Evolutionary conservation across 2,329 filamentous ascomycete species (phyloP), one percentile per base, ranked within the genome.

Genomic region (Colletotrichum coccodes): DNA sequence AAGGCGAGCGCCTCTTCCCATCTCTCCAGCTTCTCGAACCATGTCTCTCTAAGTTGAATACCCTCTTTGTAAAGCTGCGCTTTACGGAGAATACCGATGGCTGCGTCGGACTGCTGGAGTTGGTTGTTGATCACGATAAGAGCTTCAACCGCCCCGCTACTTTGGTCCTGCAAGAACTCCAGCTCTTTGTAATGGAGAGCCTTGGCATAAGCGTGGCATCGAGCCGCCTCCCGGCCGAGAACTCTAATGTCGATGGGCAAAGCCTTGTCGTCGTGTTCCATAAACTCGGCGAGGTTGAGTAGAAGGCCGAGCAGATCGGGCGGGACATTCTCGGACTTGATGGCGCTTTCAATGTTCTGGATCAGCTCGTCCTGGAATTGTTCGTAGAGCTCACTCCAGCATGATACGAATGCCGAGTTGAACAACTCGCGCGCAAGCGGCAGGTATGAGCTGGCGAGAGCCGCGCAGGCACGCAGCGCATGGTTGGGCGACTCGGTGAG

Each of bases 91-190:
- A 99, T 99, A 80, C 96, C 96, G 74, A 99, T 98, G 47, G 96
- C 97, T 36, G 96, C 97, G 81, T 99, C 96, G 8, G 96, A 98
- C 79, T 99, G 96, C 79, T 99, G 96, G 7, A 99, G 88, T 78
- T 99, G 95, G 77, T 99, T 99, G 82, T 99, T 99, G 84, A 99
- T 99, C 71, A 95, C 96, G 75, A 99, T 99, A 68, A 99, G 85
- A 8, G 97, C 97, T 80, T 99, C 96, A 1, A 99, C 96, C 3
- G 95, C 95, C 66, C 93, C 94, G 21, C 94, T 94, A 78, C 95
- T 98, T 79, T 98, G 96, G 78, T 99, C 97, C 73, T 98, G 95
- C 68, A 98, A 89, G 79, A 99, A 99, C 77, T 99, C 97, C 0
- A 99, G 86, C 79, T 99, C 96, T 78, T 99, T 99, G 83, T 99